Base-by-base conservation (phyloP, 768 basidiomycete species). In the Melanogaster broomeanus region DNA sequence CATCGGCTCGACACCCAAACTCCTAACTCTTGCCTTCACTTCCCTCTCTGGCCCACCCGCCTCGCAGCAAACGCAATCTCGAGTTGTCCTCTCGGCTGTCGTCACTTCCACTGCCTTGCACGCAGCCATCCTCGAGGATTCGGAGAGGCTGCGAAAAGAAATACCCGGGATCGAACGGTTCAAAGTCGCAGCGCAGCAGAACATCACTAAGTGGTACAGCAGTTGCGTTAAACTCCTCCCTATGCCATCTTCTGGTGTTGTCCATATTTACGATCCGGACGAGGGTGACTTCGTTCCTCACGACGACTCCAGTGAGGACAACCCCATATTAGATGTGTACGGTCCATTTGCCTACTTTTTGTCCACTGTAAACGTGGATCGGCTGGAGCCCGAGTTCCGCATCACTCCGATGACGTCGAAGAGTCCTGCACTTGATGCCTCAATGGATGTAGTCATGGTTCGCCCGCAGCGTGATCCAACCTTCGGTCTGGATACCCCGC, bases 291-390 rank as follows among this genome's bases (percentile, higher is more conserved):
- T 93, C 61, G 64, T 81, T 15, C 57, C 70, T n/a, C 70, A 75
- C 58, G 67, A 69, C 3, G 66, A 71, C 13, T 69, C 68, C 10
- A 52, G 64, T 46, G 56, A 68, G 37, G 64, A 67, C 16, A 60
- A 68, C 35, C 66, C 74, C 2, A 61, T 72, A n/a, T 63, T 82
- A 12, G 73, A 77, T 33, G 55, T 93, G 10, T 60, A 75, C 3
- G 95, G 93, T 2, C 93, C 93, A 5, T 97, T 95, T 62, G 75
- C 79, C 24, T 98, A 98, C 70, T 90, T 97, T 65, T 69, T 94
- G 22, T 82, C 88, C 9, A 87, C 89, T 0, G 77, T 88, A 47
- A 90, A 93, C 54, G 89, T 89, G 38, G 90, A 93, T 69, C 79
- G 96, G 12, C 74, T 98, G 57, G 96, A 98, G 68, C 82, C 89